Percentiles rank a stretch among this genome's conserved stretches.
These are phyloP conservation scores for Eucalyptus curtisii DNA, from an alignment of 345 rosid genomes.

Conservation along the genomic window DNA sequence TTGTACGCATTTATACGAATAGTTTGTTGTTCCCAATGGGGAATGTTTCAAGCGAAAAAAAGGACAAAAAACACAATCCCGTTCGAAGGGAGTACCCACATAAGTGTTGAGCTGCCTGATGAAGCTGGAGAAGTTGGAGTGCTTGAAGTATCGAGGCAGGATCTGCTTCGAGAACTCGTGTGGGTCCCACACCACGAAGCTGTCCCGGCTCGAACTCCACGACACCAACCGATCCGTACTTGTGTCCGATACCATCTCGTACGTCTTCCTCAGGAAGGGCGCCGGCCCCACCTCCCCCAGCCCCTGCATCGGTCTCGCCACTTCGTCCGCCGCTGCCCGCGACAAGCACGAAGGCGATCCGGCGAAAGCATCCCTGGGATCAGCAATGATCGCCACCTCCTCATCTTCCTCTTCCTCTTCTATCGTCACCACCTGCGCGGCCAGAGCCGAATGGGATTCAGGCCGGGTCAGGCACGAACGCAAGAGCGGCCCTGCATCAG, in stretches of 20 bases:
- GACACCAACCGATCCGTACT: background rate
- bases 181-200: slow-evolving; percentile 50
- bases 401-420: background rate
- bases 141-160: slow-evolving; percentile 58
- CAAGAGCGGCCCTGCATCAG: background rate
- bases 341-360: background rate
- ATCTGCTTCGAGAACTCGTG: slow-evolving; percentile 18
- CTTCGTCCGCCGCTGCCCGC: background rate
- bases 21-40: background rate
- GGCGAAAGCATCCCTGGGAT: background rate
- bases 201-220: slow-evolving; percentile 26
- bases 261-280: background rate
- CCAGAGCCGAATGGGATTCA: background rate
- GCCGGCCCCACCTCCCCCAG: background rate
- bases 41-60: background rate
- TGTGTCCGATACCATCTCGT: background rate
- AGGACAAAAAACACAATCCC: background rate
- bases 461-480: background rate
- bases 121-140: slow-evolving; percentile 61
- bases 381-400: background rate
- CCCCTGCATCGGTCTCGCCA: background rate
- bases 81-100: slow-evolving; percentile 9
- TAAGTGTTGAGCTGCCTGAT: slow-evolving; percentile 59
- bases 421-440: background rate
- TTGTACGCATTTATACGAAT: background rate